Percentiles rank a stretch among this genome's conserved stretches.
These are phyloP conservation scores for Lactarius sp. DNA, from an alignment of 768 basidiomycete genomes.

Conservation along the genomic window DNA sequence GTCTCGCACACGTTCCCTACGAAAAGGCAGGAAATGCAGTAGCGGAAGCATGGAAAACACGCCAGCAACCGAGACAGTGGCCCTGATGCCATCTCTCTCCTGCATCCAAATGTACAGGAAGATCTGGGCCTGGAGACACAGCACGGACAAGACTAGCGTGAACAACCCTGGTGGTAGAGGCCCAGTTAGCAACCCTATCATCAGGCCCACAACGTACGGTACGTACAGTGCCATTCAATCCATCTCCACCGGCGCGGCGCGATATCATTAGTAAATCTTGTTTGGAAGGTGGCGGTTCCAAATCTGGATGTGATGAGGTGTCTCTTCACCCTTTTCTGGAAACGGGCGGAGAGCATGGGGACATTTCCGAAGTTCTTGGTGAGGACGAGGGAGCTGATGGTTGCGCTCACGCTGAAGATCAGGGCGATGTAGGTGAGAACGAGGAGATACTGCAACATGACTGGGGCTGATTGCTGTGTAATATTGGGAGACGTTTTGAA, in stretches of 20 bases:
- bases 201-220: background rate
- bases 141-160: constrained; percentile 13
- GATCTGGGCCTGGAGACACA: constrained; percentile 16
- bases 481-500: constrained; percentile 3
- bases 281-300: background rate
- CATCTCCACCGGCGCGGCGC: constrained; percentile 10
- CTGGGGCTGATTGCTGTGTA: background rate
- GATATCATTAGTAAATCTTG: background rate
- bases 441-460: constrained; percentile 6
- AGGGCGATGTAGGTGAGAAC: constrained; percentile 23
- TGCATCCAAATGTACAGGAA: constrained; percentile 20
- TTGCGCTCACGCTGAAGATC: constrained; percentile 23
- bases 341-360: constrained; percentile 6
- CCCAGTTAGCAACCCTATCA: background rate
- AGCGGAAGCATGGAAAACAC: constrained; percentile 20
- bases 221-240: constrained; percentile 19
- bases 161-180: constrained; percentile 1
- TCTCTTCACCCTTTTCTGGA: background rate
- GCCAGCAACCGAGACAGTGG: background rate
- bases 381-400: constrained; percentile 23
- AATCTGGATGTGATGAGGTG: background rate
- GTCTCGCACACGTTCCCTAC: background rate
- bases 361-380: constrained; percentile 19
- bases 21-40: constrained; percentile 16
- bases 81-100: background rate